Conservation (phyloP, 352 stramenopile genomes). For the Phytopythium mirpurense region DNA sequence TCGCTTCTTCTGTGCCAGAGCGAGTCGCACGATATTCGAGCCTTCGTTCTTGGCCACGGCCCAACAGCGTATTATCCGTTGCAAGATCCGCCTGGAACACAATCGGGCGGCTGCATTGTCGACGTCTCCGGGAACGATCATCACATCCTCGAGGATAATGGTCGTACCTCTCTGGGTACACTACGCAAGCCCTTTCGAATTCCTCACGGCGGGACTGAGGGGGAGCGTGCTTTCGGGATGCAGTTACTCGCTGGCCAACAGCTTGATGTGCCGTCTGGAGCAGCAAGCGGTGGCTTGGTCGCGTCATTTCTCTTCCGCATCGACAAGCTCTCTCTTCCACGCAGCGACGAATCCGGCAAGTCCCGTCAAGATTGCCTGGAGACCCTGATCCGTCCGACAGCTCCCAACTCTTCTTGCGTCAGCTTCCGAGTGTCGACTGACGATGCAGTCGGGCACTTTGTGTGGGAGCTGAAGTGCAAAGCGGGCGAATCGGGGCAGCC, state of each 20-base stretch:
- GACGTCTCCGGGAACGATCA: conserved; percentile 48
- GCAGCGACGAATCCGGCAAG: background rate
- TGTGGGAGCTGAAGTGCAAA: conserved; percentile 1
- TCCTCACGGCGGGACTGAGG: conserved; percentile 7
- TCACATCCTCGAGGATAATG: conserved; percentile 21
- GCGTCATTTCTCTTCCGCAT: conserved; percentile 52
- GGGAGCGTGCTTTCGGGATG: conserved; percentile 20
- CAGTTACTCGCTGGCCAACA: conserved; percentile 29
- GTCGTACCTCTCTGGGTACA: conserved; percentile 11
- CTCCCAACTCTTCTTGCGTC: background rate
- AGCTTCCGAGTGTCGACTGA: conserved; percentile 1
- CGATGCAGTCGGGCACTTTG: background rate
- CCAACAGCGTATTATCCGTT: conserved; percentile 51
- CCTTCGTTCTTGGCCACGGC: conserved; percentile 33
- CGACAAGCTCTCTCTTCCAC: conserved; percentile 3
- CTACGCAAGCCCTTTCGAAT: conserved; percentile 62
- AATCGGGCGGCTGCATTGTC: conserved; percentile 17
- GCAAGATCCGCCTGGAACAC: conserved; percentile 33
- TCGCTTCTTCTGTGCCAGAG: conserved; percentile 32
- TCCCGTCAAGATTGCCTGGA: background rate
- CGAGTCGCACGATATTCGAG: conserved; percentile 20
- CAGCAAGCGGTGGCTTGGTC: conserved; percentile 2
- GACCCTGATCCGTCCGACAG: background rate
- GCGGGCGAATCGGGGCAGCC: background rate
- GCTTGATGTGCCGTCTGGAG: conserved; percentile 7